Base-by-base conservation (phyloP, 2,329 filamentous ascomycete species). In the Ceratocystis papillata region DNA sequence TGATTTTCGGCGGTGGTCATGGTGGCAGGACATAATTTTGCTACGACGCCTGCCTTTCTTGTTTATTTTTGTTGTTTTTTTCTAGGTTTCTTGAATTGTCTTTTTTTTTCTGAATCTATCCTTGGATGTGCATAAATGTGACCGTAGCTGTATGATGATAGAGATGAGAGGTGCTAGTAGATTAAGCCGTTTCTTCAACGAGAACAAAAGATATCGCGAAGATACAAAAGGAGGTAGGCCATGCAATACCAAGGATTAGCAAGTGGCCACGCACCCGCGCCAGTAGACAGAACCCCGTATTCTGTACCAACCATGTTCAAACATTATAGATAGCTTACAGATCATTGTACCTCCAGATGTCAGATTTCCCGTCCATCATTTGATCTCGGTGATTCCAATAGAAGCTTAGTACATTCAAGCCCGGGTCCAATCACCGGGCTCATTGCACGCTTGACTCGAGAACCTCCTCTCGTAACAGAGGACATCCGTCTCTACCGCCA, bases 11-110 rank as follows among this genome's bases (percentile, higher is more conserved):
- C 37, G 37, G 37, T 37, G 30, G 50, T 37, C n/a, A 41, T 59
- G 12, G 48, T 45, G 15, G 50, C 48, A 30, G 20, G 37, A 41
- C 37, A 65, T 59, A 41, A 41, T 41, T 41, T 41, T 41, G 37
- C 37, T 41, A 41, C 37, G 37, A 41, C 37, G 37, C 55, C 55
- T 30, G 55, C 55, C 55, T 22, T 59, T 53, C 22, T 41, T 57
- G 53, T 53, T 57, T 62, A n/a, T 45, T 50, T 63, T n/a, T 55
- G 46, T 33, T 57, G 30, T 63, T 6, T 46, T 46, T 44, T 6
- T 37, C 12, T 55, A 25, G n/a, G 28, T 59, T 45, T 50, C 33
- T 63, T 46, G 22, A 41, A 28, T 55, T n/a, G 53, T 28, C 20
- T 48, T 30, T 15, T 30, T 55, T 55, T 64, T 60, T 12, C 59